Evolutionary conservation across 2,329 filamentous ascomycete species (phyloP).

Genomic region (Exophiala oligosperma): DNA sequence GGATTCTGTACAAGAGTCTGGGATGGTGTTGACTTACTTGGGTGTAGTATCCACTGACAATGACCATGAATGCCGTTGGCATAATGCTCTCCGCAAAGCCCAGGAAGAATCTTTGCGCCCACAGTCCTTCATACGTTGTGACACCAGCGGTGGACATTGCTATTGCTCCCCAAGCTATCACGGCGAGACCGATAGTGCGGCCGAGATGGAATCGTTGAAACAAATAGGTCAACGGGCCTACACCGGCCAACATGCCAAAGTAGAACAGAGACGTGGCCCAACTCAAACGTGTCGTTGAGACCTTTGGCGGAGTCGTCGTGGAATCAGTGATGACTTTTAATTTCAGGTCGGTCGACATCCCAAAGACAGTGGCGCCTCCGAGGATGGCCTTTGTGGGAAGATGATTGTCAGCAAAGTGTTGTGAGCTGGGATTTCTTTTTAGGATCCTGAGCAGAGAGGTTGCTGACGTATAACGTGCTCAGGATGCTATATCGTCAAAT

Average conservation of each 20-base stretch:
- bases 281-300: slow-evolving; percentile 66
- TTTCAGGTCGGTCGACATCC: slow-evolving; percentile 69
- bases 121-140: slow-evolving; percentile 63
- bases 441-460: not conserved
- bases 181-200: slow-evolving; percentile 62
- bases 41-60: slow-evolving; percentile 63
- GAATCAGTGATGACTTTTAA: slow-evolving; percentile 55
- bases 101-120: slow-evolving; percentile 65
- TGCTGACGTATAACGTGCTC: not conserved
- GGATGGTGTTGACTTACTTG: too few species aligned
- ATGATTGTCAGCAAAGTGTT: not conserved
- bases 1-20: too few species aligned
- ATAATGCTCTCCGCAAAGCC: slow-evolving; percentile 64
- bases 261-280: slow-evolving; percentile 68
- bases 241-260: slow-evolving; percentile 73
- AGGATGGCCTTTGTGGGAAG: slow-evolving; percentile 60
- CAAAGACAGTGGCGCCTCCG: slow-evolving; percentile 70
- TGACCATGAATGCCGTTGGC: slow-evolving; percentile 66
- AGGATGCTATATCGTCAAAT: not conserved
- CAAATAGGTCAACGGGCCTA: slow-evolving; percentile 71
- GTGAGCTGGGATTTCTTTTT: not conserved
- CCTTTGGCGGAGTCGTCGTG: slow-evolving; percentile 53
- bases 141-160: slow-evolving; percentile 71
- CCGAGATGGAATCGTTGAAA: slow-evolving; percentile 68
- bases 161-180: slow-evolving; percentile 65